A percentile compares a stretch with the other conserved stretches of the same genome.
Conservation (phyloP, 768 basidiomycete species). For the Tylopilus vinaceipallidus region DNA sequence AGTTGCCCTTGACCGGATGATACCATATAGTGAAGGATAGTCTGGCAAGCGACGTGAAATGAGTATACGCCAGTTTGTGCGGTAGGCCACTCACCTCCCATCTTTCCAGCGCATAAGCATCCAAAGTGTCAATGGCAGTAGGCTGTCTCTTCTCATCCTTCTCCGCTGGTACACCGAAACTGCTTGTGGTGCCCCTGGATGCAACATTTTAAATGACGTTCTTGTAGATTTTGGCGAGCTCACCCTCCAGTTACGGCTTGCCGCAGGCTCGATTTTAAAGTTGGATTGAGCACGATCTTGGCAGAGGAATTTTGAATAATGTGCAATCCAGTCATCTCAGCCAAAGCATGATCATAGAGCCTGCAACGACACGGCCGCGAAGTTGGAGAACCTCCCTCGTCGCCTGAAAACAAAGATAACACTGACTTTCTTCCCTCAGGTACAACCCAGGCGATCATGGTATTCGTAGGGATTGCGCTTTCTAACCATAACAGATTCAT, state of each 20-base stretch:
- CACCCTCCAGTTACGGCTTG: constrained; percentile 89
- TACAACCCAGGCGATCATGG: constrained; percentile 75
- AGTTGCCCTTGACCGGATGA: constrained; percentile 81
- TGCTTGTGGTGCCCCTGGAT: constrained; percentile 67
- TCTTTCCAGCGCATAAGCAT: constrained; percentile 78
- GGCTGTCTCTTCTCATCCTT: constrained; percentile 57
- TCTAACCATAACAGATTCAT: constrained; percentile 92
- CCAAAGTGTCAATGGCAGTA: constrained; percentile 60
- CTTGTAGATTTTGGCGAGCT: constrained; percentile 23
- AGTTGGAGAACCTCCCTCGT: not conserved
- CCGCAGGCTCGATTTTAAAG: constrained; percentile 77
- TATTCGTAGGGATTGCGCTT: constrained; percentile 58
- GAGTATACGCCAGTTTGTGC: not conserved
- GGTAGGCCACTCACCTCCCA: constrained; percentile 70
- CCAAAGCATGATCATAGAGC: constrained; percentile 66
- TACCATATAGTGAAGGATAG: constrained; percentile 97
- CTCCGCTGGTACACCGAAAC: constrained; percentile 79
- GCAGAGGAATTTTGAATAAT: constrained; percentile 59
- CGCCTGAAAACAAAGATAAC: not conserved
- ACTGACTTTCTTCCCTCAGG: constrained; percentile 69
- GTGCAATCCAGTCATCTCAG: constrained; percentile 62
- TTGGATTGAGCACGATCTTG: constrained; percentile 68
- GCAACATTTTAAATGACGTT: constrained; percentile 3
- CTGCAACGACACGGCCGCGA: constrained; percentile 37
- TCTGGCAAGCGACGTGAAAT: constrained; percentile 45